phyloP scores from a whole-genome alignment of 1,284 basidiomycete genomes.

The Pholiota adiposa region DNA sequence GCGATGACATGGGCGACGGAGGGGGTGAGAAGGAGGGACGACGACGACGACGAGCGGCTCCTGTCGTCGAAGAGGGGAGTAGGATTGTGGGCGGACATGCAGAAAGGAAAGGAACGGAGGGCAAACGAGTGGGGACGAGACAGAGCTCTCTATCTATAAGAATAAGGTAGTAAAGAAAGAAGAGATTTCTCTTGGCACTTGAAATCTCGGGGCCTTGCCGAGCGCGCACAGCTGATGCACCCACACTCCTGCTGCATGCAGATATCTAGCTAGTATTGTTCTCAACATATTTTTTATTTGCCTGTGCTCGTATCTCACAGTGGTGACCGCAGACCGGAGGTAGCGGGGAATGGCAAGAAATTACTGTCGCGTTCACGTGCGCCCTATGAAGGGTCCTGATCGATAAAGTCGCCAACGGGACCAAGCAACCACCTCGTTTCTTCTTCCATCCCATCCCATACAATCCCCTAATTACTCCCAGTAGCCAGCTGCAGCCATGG shows the following conservation, averaged over 20 bases:
- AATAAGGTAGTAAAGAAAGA: background rate
- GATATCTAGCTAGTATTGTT: too few species aligned
- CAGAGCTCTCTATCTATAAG: background rate
- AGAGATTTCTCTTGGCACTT: background rate
- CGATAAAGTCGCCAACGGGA: slow-evolving; percentile 26
- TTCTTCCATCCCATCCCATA: slow-evolving; percentile 17
- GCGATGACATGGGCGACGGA: slow-evolving; percentile 27
- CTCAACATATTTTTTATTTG: too few species aligned
- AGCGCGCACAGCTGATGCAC: background rate
- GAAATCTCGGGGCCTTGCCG: background rate
- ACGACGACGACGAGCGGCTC: slow-evolving; percentile 19
- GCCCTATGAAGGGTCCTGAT: slow-evolving; percentile 13
- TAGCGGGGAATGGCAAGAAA: background rate
- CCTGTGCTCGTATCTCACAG: too few species aligned
- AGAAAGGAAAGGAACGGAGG: slow-evolving; percentile 32
- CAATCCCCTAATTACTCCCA: slow-evolving; percentile 17
- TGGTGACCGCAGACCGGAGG: background rate
- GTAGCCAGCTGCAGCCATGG: slow-evolving; percentile 55
- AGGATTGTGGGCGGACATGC: slow-evolving; percentile 33
- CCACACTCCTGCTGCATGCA: too few species aligned
- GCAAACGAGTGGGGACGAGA: slow-evolving; percentile 16
- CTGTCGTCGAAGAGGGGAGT: slow-evolving; percentile 16
- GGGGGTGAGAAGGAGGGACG: slow-evolving; percentile 15
- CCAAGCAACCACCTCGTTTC: slow-evolving; percentile 6
- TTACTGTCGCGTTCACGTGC: slow-evolving; percentile 25